These are phyloP conservation scores for Lactarius deliciosus DNA, from an alignment of 768 basidiomycete species.

Conservation along the genomic window DNA sequence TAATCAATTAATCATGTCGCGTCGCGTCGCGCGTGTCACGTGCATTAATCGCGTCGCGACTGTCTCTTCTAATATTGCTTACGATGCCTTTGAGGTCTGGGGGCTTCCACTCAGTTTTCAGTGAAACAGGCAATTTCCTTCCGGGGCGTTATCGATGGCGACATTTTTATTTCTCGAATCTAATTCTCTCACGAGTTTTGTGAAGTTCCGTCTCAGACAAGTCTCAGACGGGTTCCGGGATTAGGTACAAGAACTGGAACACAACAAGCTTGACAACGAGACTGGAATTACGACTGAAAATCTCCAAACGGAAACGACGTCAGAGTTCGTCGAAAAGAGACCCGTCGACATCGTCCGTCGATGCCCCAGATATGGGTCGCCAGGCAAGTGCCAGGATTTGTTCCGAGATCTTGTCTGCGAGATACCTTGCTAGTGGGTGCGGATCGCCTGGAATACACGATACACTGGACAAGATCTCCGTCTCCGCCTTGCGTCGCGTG, in stretches of 20 bases:
- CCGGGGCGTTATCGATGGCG: not conserved
- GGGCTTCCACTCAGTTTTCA: too few relatives aligned
- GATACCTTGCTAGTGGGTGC: constrained; percentile 33
- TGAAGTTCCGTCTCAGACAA: too few relatives aligned
- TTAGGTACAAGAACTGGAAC: not conserved
- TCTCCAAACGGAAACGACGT: too few relatives aligned
- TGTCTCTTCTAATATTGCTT: constrained; percentile 23
- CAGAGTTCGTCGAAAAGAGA: not conserved
- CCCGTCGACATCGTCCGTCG: not conserved
- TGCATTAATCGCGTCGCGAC: constrained; percentile 33
- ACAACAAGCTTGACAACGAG: not conserved
- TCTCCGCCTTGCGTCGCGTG: constrained; percentile 87
- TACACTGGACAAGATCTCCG: constrained; percentile 58
- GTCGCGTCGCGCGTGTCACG: constrained; percentile 19
- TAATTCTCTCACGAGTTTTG: not conserved
- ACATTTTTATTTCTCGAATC: not conserved
- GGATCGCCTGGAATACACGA: constrained; percentile 4
- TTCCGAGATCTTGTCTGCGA: constrained; percentile 31
- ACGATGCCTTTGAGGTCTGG: not conserved
- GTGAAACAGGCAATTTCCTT: too few relatives aligned
- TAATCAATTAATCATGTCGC: constrained; percentile 30
- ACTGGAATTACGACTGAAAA: not conserved
- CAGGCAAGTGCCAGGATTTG: not conserved
- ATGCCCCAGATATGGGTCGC: not conserved
- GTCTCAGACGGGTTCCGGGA: not conserved